Base-by-base conservation (phyloP, 225 moss, liverwort and hornwort species). In the Pseudoscleropodium purum region DNA sequence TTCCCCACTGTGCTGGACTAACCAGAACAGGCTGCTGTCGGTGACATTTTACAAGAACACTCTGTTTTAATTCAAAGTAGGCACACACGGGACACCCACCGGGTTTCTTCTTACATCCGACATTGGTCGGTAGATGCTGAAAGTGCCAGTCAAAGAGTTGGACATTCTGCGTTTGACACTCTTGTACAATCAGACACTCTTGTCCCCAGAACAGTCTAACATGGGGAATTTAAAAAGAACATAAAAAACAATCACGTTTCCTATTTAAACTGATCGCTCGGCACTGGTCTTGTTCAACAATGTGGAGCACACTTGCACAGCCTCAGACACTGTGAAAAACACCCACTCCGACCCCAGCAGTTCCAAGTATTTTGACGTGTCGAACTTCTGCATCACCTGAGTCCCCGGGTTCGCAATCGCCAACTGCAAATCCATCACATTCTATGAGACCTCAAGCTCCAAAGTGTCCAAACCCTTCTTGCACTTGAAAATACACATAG, bases 281-380 rank as follows among this genome's bases (percentile, higher is more conserved):
- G 88, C 91, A 6, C 11, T 11, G 2, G 25, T 2, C 52, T 84
- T 91, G 72, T 81, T 92, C 75, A 67, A 15, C 79, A 94, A 26
- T 39, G 79, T 81, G 70, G 89, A 74, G 88, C 90, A 93, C 33
- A 94, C 91, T 81, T 94, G 94, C 57, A 93, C 90, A 26, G 81
- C 94, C 63, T 96, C 96, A 3, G 70, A 89, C 26, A 95, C 96
- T 10, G 94, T 77, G 76, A 96, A 90, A 80, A 95, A 96, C 34
- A 96, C 87, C 96, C 96, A 96, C 80, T 95, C 95, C 7, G 87
- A 52, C 6, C 95, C 96, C 83, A 96, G 21, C 5, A 18, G 6
- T 33, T 87, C 73, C 81, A 95, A 82, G 36, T 84, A 93, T 0
- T 89, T 84, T 9, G 93, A 87, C 18, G 41, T 0, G 41, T 85